Evolutionary conservation across 768 basidiomycete species (phyloP).

Genomic region (Krasilnikovozyma curviuscula): DNA sequence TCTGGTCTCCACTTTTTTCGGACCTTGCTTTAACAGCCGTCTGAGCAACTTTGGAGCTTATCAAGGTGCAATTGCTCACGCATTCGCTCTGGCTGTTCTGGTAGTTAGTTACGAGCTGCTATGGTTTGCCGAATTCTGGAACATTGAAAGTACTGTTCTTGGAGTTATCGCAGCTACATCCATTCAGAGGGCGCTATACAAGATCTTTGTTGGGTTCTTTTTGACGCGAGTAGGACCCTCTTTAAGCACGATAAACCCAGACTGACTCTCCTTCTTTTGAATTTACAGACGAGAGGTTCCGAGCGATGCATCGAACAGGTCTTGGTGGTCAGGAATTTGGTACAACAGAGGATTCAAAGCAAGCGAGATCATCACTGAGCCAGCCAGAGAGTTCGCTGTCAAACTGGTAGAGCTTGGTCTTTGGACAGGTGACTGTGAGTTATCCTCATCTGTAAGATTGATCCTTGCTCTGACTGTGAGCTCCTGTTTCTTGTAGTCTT

Average conservation of each 20-base stretch:
- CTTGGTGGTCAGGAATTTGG: conserved; percentile 93
- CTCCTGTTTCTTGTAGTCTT: background rate
- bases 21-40: conserved; percentile 47
- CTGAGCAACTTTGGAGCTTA: conserved; percentile 78
- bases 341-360: conserved; percentile 87
- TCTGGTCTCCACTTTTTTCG: conserved; percentile 73
- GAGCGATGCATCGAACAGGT: conserved; percentile 92
- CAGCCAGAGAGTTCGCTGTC: conserved; percentile 86
- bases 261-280: too few species aligned
- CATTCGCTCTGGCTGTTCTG: conserved; percentile 54
- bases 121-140: conserved; percentile 87
- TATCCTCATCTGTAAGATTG: too few species aligned
- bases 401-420: conserved; percentile 89
- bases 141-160: conserved; percentile 74
- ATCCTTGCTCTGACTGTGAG: background rate
- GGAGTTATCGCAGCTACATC: conserved; percentile 71
- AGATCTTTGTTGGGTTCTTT: conserved; percentile 81
- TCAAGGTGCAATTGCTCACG: conserved; percentile 78
- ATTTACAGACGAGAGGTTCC: conserved; percentile 97
- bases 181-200: conserved; percentile 80
- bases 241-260: too few species aligned
- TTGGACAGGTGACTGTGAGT: conserved; percentile 69
- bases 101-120: conserved; percentile 89
- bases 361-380: conserved; percentile 76
- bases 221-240: too few species aligned